phyloP scores from a whole-genome alignment of 2,329 filamentous ascomycete genomes.

The Aspergillus japonicus region DNA sequence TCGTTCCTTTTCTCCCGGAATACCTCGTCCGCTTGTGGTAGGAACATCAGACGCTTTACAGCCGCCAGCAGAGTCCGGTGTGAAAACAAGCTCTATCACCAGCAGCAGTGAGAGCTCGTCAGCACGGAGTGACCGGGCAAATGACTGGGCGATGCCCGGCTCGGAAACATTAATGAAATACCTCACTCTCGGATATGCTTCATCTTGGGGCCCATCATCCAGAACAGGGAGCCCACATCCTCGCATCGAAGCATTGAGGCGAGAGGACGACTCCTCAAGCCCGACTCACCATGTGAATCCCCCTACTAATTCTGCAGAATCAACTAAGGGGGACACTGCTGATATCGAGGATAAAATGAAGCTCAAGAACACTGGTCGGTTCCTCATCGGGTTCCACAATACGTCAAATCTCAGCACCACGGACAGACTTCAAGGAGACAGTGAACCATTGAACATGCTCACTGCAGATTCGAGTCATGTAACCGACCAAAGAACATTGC shows the following conservation, averaged over 20 bases:
- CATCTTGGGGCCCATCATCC: conserved; percentile 45
- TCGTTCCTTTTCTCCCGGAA: conserved; percentile 37
- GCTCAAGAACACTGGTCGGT: conserved; percentile 33
- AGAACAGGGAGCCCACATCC: conserved; percentile 28
- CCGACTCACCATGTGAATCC: conserved; percentile 3
- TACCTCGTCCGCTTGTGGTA: conserved; percentile 45
- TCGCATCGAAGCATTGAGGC: conserved; percentile 26
- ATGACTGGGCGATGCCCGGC: conserved; percentile 34
- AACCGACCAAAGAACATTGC: conserved; percentile 38
- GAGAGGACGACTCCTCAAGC: conserved; percentile 13
- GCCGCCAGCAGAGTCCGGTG: conserved; percentile 16
- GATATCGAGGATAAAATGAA: conserved; percentile 12
- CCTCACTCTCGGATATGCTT: conserved; percentile 51
- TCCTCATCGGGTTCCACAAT: conserved; percentile 46
- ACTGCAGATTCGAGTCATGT: conserved; percentile 25
- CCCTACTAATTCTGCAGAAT: neutral
- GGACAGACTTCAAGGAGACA: conserved; percentile 12
- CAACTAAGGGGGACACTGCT: conserved; percentile 2
- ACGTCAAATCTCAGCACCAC: conserved; percentile 31
- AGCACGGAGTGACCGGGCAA: conserved; percentile 19
- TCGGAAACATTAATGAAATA: conserved; percentile 51
- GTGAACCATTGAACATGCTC: neutral
- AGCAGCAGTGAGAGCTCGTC: conserved; percentile 21
- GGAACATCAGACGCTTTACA: conserved; percentile 20
- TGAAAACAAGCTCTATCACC: conserved; percentile 13